Conservation (phyloP, 1,284 basidiomycete genomes). For the Ceratorhiza oryzae-sativae region DNA sequence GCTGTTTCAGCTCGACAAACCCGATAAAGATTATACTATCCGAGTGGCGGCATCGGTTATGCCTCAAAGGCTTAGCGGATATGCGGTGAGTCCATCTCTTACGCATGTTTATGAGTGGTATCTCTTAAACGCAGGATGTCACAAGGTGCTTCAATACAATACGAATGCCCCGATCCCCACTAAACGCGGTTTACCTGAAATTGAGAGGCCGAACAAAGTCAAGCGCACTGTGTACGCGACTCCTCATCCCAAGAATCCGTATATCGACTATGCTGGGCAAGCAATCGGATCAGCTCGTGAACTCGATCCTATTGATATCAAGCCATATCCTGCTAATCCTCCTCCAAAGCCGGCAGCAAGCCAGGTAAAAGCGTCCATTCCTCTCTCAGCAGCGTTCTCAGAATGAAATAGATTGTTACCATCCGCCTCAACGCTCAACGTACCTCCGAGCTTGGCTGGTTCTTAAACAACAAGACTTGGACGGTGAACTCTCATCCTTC, state of each 20-base stretch:
- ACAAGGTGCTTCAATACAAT: conserved; percentile 29
- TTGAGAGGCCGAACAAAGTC: conserved; percentile 6
- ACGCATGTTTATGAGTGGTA: background rate
- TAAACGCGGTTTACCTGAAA: background rate
- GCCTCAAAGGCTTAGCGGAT: conserved; percentile 39
- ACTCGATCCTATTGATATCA: conserved; percentile 4
- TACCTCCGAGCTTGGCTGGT: conserved; percentile 23
- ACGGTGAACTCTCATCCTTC: background rate
- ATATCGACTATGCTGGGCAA: conserved; percentile 27
- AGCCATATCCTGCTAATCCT: conserved; percentile 18
- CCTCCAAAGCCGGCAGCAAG: background rate
- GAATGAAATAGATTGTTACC: background rate
- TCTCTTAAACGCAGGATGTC: too few relatives aligned
- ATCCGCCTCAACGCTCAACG: conserved; percentile 27
- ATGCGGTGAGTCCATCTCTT: conserved; percentile 1
- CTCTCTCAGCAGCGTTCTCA: background rate
- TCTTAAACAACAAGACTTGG: conserved; percentile 32
- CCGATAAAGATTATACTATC: conserved; percentile 28
- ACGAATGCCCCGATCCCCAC: background rate
- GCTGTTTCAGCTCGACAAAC: conserved; percentile 31
- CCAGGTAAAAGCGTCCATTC: conserved; percentile 5
- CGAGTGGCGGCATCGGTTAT: conserved; percentile 33
- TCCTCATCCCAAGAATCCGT: conserved; percentile 28
- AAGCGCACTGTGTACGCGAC: conserved; percentile 22
- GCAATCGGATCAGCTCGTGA: conserved; percentile 23